A percentile compares a stretch with the other conserved stretches of the same genome.
These are phyloP conservation scores for Symmetrospora coprosmae DNA, from an alignment of 768 basidiomycete species.

Conservation along the genomic window DNA sequence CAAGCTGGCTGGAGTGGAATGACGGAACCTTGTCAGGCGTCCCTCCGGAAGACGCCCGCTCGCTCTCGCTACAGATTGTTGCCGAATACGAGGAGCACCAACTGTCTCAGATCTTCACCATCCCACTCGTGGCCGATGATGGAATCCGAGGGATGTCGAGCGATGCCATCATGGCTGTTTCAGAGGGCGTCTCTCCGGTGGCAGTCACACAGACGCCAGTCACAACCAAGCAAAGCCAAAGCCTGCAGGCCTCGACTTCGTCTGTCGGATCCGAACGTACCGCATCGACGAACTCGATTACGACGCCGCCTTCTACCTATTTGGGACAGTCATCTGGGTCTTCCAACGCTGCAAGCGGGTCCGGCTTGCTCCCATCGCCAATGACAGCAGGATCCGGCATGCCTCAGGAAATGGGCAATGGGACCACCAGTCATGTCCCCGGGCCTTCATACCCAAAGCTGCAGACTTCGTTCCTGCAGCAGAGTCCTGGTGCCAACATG, in stretches of 20 bases:
- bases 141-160: neutral
- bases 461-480: no score
- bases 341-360: no score
- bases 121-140: neutral
- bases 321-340: no score
- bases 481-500: no score
- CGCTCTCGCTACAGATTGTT: neutral
- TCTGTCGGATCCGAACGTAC: neutral
- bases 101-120: neutral
- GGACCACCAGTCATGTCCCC: no score
- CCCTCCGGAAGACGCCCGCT: conserved; percentile 39
- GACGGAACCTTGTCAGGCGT: conserved; percentile 54
- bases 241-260: neutral
- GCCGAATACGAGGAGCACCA: neutral
- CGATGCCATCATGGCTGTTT: neutral
- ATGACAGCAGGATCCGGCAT: no score
- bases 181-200: neutral
- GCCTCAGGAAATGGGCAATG: no score
- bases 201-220: no score
- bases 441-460: no score
- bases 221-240: neutral
- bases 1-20: conserved; percentile 80
- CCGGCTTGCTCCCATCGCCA: no score
- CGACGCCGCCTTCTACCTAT: neutral
- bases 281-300: conserved; percentile 1